Evolutionary conservation across 2,329 filamentous ascomycete genomes (phyloP), one percentile per base, ranked within the genome.

Genomic region (Xylariaceae sp.): DNA sequence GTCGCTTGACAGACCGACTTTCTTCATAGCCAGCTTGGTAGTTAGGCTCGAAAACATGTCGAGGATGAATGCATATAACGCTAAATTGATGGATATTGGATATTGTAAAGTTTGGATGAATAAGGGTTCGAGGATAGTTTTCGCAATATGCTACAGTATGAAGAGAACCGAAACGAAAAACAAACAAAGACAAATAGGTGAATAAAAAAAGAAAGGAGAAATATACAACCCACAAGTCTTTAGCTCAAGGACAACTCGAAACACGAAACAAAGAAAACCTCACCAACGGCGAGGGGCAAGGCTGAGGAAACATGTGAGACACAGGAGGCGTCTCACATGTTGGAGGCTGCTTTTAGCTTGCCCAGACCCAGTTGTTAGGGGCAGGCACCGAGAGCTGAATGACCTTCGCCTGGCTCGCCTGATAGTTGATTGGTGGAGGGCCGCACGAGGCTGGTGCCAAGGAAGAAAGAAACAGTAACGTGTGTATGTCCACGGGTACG

Each of bases 1-100:
- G 58, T 82, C 71, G 66, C 72, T 76, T 38, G 77, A 73, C 49
- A 84, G 66, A 63, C 81, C 81, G 46, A 75, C 75, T 63, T 81
- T 82, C 58, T 74, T 80, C 59, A 84, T 72, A 55, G 80, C 81
- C 57, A 83, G 69, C 67, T 84, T 84, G 42, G 80, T 80, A 14
- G 76, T 75, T 51, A 84, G 68, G 57, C 72, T 77, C 60, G 76
- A 75, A 63, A 84, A 75, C 81, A 83, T 84, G 49, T 62, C 69
- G 63, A 28, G n/a, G n/a, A 28, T 28, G 22, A 28, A 28, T 28
- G 22, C 22, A 28, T 7, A 28, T 7, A 28, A 4, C 7, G 7
- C 22, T 28, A 28, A 28, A 28, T 4, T 7, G 7, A 28, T 5
- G 22, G 22, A 7, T 28, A 28, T 28, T 5, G 22, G n/a, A n/a